phyloP scores from a whole-genome alignment of 306 rosid genomes.

The Casuarina cunninghamiana region DNA sequence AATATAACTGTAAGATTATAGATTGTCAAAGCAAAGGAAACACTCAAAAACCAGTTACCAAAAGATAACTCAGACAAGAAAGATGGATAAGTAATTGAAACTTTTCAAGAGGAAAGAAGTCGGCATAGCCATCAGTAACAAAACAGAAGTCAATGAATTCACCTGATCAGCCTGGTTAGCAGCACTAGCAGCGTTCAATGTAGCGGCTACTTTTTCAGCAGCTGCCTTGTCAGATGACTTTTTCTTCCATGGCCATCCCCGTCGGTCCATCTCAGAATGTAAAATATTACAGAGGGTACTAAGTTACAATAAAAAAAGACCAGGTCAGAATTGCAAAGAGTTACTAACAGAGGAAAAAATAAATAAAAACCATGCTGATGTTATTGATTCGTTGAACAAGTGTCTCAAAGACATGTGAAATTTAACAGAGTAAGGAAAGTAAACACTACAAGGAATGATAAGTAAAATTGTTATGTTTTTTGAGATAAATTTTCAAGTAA shows the following conservation, averaged over 20 bases:
- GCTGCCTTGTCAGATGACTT: constrained; percentile 82
- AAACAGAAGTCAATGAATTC: constrained; percentile 17
- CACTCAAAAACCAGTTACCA: neutral
- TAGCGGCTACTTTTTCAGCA: constrained; percentile 58
- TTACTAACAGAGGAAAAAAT: neutral
- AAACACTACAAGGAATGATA: neutral
- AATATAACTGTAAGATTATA: constrained; percentile 6
- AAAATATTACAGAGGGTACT: constrained; percentile 15
- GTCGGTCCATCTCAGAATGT: constrained; percentile 71
- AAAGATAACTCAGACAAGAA: constrained; percentile 19
- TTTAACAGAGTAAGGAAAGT: neutral
- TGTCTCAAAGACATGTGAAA: neutral
- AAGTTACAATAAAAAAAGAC: constrained; percentile 9
- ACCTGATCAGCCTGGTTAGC: constrained; percentile 63
- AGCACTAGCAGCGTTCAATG: constrained; percentile 45
- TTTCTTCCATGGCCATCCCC: constrained; percentile 99
- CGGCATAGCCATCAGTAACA: neutral
- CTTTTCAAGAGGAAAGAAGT: neutral
- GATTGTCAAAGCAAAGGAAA: neutral
- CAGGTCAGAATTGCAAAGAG: constrained; percentile 2
- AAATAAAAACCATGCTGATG: neutral
- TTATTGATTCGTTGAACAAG: neutral
- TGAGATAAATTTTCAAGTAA: neutral
- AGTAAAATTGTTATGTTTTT: too few relatives aligned
- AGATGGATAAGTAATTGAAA: neutral